These are phyloP conservation scores for Cystobasidium ongulense DNA, from an alignment of 768 basidiomycete genomes.

Conservation along the genomic window DNA sequence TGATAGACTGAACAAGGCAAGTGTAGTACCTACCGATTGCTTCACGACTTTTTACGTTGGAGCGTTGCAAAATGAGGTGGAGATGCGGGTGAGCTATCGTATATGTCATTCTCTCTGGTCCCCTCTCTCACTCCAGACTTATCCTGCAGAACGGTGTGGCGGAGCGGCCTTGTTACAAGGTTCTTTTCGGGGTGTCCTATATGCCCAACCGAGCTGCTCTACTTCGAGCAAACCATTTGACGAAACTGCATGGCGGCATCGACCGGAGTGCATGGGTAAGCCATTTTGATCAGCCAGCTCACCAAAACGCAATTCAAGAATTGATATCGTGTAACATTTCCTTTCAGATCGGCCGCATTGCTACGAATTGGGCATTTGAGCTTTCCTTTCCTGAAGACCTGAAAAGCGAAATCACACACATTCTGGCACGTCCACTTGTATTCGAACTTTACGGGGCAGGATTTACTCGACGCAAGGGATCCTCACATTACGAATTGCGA, in stretches of 20 bases:
- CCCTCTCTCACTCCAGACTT: not conserved
- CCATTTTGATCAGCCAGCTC: too few species aligned
- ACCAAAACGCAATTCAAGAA: not conserved
- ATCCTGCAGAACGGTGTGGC: not conserved
- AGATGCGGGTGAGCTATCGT: not conserved
- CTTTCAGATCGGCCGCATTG: not conserved
- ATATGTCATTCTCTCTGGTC: too few species aligned
- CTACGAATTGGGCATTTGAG: not conserved
- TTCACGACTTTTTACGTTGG: not conserved
- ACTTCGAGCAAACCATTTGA: not conserved
- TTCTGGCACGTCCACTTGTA: conserved; percentile 4
- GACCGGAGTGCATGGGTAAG: conserved; percentile 5
- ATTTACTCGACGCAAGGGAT: not conserved
- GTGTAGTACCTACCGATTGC: conserved; percentile 51
- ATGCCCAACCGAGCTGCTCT: not conserved
- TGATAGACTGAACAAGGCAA: conserved; percentile 16
- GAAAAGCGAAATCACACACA: not conserved
- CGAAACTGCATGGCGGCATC: not conserved
- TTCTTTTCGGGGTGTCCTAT: conserved; percentile 15
- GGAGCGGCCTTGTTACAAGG: not conserved
- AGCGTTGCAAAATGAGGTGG: not conserved
- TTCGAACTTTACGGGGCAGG: conserved; percentile 27
- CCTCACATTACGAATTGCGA: not conserved
- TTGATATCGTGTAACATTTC: not conserved
- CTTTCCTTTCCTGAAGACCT: not conserved